Evolutionary conservation across 495 filamentous ascomycete species (phyloP), one percentile per base, ranked within the genome.

Genomic region (Apodospora peruviana): DNA sequence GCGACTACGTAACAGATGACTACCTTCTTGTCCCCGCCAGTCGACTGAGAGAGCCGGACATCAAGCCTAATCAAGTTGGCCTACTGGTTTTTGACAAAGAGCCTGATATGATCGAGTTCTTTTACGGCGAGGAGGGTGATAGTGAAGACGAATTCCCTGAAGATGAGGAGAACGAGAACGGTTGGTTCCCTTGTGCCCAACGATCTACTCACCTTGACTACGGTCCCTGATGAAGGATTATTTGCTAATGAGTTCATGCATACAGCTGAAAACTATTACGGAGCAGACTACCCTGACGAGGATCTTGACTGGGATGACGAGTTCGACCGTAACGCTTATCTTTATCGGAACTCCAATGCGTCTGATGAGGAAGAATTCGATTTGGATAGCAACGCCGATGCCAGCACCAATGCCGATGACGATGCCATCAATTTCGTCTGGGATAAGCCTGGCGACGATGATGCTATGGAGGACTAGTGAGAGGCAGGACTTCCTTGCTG

Each of bases 151-250:
- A 78, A 8, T 69, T 66, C 40, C 60, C 61, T 0, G 74, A 78
- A 32, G 73, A 77, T 40, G 75, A 78, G n/a, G 75, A 79, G 35
- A 75, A 80, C 37, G 74, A 78, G 45, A 78, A 79, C 48, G 75
- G 76, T 78, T 58, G 48, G 64, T 49, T 7, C 23, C 12, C 32
- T 1, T 43, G n/a, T 47, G 27, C 5, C 18, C n/a, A n/a, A 8
- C 23, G 11, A 7, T 43, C 11, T 43, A 25, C 40, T 16, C 21
- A 2, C 20, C 17, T 19, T 25, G n/a, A n/a, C n/a, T n/a, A n/a
- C n/a, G n/a, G n/a, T n/a, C n/a, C n/a, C n/a, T n/a, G n/a, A n/a
- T n/a, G n/a, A n/a, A n/a, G n/a, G n/a, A n/a, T n/a, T 43, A 17
- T 25, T 38, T 23, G 22, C 38, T 21, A 43, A 24, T 34, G 45